Conservation (phyloP, 129 eudicot genomes). For the Lactuca sativa region DNA sequence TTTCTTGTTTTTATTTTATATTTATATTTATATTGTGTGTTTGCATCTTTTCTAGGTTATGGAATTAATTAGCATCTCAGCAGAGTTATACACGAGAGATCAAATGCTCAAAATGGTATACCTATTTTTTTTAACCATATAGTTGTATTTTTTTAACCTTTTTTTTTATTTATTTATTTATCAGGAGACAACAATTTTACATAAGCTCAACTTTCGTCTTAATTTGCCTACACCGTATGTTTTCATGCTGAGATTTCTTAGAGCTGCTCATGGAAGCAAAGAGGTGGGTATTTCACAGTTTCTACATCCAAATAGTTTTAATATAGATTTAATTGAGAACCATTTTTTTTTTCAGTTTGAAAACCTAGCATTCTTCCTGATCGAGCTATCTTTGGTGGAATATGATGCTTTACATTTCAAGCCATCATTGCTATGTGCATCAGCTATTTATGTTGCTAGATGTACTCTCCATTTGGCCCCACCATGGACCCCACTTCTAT, state of each 20-base stretch:
- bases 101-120: conserved; percentile 89
- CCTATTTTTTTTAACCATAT: conserved; percentile 2
- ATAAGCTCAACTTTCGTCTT: conserved; percentile 75
- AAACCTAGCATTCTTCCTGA: conserved; percentile 81
- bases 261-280: conserved; percentile 73
- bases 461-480: conserved; percentile 67
- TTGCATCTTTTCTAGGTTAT: conserved; percentile 45
- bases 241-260: conserved; percentile 89
- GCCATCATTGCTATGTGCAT: conserved; percentile 89
- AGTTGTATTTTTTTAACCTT: neutral
- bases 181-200: conserved; percentile 75
- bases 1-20: neutral
- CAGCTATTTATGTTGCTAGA: conserved; percentile 88
- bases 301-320: conserved; percentile 23
- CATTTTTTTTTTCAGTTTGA: conserved; percentile 51
- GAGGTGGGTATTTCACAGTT: conserved; percentile 42
- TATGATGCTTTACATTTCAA: conserved; percentile 81
- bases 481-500: conserved; percentile 83
- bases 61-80: conserved; percentile 83
- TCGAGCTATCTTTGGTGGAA: conserved; percentile 80
- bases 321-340: conserved; percentile 3
- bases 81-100: conserved; percentile 74
- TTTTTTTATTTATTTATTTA: neutral
- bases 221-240: conserved; percentile 86
- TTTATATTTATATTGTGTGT: neutral